These are phyloP conservation scores for Leishmania guyanensis DNA, from an alignment of 208 protist genomes.

Conservation along the genomic window DNA sequence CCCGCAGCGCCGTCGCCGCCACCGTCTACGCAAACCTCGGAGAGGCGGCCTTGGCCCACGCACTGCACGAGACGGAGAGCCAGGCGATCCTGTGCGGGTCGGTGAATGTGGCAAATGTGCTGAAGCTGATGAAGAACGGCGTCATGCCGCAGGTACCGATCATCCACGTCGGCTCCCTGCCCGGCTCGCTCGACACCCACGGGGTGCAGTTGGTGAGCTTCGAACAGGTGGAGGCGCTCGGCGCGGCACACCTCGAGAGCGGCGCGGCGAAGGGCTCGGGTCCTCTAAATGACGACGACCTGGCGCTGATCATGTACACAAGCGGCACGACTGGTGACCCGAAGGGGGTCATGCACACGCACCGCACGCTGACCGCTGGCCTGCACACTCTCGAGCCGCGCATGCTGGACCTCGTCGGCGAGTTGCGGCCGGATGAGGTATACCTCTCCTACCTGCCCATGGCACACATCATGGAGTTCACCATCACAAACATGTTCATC, in stretches of 20 bases:
- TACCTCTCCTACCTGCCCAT: slow-evolving; percentile 93
- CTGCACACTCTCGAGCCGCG: slow-evolving; percentile 50
- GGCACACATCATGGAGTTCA: slow-evolving; percentile 93
- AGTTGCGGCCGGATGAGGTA: slow-evolving; percentile 30
- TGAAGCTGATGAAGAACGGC: slow-evolving; percentile 48
- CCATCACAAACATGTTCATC: slow-evolving; percentile 74
- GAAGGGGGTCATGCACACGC: slow-evolving; percentile 90
- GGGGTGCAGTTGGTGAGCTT: slow-evolving; percentile 45
- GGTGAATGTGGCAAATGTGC: slow-evolving; percentile 43
- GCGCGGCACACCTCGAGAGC: slow-evolving; percentile 15
- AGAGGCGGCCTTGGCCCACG: slow-evolving; percentile 66
- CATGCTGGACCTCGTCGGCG: slow-evolving; percentile 25
- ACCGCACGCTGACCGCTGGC: slow-evolving; percentile 62
- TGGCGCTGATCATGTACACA: slow-evolving; percentile 65
- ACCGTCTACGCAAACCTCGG: slow-evolving; percentile 92
- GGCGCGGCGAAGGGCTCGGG: slow-evolving; percentile 45
- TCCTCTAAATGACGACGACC: slow-evolving; percentile 32
- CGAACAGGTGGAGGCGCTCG: slow-evolving; percentile 55
- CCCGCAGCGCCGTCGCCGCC: slow-evolving; percentile 50
- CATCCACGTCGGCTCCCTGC: slow-evolving; percentile 60
- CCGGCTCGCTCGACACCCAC: slow-evolving; percentile 20
- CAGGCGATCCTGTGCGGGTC: slow-evolving; percentile 70
- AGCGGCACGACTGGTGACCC: slow-evolving; percentile 92
- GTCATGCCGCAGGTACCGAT: slow-evolving; percentile 46
- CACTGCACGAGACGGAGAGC: slow-evolving; percentile 65